Evolutionary conservation across 2,329 filamentous ascomycete species (phyloP).

Genomic region (Trichophyton verrucosum): DNA sequence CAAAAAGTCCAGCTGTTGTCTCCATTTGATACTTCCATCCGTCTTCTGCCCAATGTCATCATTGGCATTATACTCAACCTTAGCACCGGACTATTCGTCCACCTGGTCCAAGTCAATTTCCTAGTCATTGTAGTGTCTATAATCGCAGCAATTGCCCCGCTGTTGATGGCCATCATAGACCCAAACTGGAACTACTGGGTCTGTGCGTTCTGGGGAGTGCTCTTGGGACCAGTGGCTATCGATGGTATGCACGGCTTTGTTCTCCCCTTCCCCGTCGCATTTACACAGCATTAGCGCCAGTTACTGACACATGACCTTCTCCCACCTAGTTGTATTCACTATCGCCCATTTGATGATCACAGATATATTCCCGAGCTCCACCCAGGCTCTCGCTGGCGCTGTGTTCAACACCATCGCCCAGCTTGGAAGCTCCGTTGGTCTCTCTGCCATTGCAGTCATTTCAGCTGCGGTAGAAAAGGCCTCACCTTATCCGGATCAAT

Average conservation of each 20-base stretch:
- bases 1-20: conserved; percentile 39
- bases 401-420: conserved; percentile 50
- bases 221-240: conserved; percentile 10
- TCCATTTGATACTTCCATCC: conserved; percentile 36
- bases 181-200: conserved; percentile 11
- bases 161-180: conserved; percentile 12
- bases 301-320: background rate
- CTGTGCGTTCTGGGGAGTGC: conserved; percentile 12
- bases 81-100: conserved; percentile 11
- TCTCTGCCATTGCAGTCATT: conserved; percentile 42
- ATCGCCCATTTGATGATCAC: conserved; percentile 44
- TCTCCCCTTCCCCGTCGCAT: background rate
- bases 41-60: conserved; percentile 36
- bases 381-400: conserved; percentile 47
- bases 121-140: conserved; percentile 9
- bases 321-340: conserved; percentile 37
- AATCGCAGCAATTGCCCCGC: conserved; percentile 9
- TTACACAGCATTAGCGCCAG: background rate
- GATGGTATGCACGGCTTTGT: conserved; percentile 12
- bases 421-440: conserved; percentile 42
- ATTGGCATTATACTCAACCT: conserved; percentile 22
- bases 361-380: conserved; percentile 44
- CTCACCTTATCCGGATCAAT: conserved; percentile 3
- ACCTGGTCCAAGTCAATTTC: conserved; percentile 7
- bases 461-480: conserved; percentile 11